These are phyloP conservation scores for Cadophora sp. DNA, from an alignment of 2,329 filamentous ascomycete species.

Conservation along the genomic window DNA sequence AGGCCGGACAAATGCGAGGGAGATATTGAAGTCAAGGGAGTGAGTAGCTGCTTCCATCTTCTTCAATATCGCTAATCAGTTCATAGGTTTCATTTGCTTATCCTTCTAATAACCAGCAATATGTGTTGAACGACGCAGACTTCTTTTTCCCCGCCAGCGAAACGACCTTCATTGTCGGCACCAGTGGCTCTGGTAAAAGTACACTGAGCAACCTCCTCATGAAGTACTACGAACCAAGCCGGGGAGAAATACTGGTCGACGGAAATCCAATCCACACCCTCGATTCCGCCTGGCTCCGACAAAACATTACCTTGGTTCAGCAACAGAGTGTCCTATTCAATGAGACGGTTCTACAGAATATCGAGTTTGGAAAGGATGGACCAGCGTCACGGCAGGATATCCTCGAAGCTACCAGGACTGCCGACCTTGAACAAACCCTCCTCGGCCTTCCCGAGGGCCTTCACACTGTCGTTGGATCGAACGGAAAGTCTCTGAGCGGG, in stretches of 20 bases:
- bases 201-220: conserved; percentile 83
- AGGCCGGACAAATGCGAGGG: conserved; percentile 61
- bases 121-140: conserved; percentile 65
- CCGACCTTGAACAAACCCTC: conserved; percentile 73
- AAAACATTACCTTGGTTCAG: conserved; percentile 81
- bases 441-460: conserved; percentile 71
- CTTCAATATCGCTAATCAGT: background rate
- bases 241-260: conserved; percentile 74
- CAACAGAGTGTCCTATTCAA: conserved; percentile 84
- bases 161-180: conserved; percentile 82
- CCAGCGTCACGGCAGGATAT: conserved; percentile 63
- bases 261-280: conserved; percentile 65
- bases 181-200: conserved; percentile 91
- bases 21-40: conserved; percentile 72
- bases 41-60: conserved; percentile 44
- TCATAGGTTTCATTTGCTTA: conserved; percentile 81
- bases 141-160: conserved; percentile 76
- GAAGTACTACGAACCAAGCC: conserved; percentile 73
- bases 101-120: conserved; percentile 68
- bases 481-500: conserved; percentile 78
- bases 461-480: conserved; percentile 72
- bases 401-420: conserved; percentile 66
- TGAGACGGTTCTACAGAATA: conserved; percentile 79
- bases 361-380: conserved; percentile 70
- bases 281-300: conserved; percentile 74